Percentiles rank a stretch among this genome's conserved stretches.
phyloP scores from a whole-genome alignment of 2,329 filamentous ascomycete genomes.

The Hypoxylon sp. region DNA sequence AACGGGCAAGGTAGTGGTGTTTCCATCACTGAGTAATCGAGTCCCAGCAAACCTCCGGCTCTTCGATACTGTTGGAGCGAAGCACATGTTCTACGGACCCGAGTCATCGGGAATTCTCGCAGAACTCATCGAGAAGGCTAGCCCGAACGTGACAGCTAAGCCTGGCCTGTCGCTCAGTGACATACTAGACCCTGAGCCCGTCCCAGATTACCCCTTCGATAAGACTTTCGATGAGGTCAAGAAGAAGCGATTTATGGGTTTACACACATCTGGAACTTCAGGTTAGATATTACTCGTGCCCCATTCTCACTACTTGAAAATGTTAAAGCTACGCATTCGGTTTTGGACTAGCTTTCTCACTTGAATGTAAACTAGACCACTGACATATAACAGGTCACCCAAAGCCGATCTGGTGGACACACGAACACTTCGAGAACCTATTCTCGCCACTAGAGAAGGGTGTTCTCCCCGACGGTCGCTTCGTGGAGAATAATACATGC shows the following conservation, averaged over 20 bases:
- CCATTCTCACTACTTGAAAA: background rate
- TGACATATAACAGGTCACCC: slow-evolving; percentile 48
- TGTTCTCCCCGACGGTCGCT: slow-evolving; percentile 29
- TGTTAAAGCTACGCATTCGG: background rate
- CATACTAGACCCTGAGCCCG: slow-evolving; percentile 35
- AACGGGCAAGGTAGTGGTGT: slow-evolving; percentile 42
- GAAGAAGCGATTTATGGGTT: slow-evolving; percentile 37
- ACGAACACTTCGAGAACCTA: slow-evolving; percentile 37
- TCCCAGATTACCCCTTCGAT: slow-evolving; percentile 38
- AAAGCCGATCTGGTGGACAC: slow-evolving; percentile 52
- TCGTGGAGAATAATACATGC: slow-evolving; percentile 30
- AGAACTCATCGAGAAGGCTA: slow-evolving; percentile 34
- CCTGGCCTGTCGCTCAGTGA: slow-evolving; percentile 35
- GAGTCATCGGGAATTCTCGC: slow-evolving; percentile 35
- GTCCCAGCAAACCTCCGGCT: slow-evolving; percentile 34
- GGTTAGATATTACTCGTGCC: slow-evolving; percentile 27
- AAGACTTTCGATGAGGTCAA: slow-evolving; percentile 37
- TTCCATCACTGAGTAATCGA: slow-evolving; percentile 44
- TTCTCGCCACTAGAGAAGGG: slow-evolving; percentile 38
- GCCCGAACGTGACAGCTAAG: slow-evolving; percentile 28
- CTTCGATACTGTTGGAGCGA: slow-evolving; percentile 29
- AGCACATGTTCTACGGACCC: slow-evolving; percentile 41
- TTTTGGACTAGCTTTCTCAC: background rate
- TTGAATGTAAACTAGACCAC: background rate
- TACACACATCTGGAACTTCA: slow-evolving; percentile 46